Percentiles rank a stretch among this genome's conserved stretches.
phyloP scores from a whole-genome alignment of 1,284 basidiomycete genomes.

The Ceratobasidium sp. region DNA sequence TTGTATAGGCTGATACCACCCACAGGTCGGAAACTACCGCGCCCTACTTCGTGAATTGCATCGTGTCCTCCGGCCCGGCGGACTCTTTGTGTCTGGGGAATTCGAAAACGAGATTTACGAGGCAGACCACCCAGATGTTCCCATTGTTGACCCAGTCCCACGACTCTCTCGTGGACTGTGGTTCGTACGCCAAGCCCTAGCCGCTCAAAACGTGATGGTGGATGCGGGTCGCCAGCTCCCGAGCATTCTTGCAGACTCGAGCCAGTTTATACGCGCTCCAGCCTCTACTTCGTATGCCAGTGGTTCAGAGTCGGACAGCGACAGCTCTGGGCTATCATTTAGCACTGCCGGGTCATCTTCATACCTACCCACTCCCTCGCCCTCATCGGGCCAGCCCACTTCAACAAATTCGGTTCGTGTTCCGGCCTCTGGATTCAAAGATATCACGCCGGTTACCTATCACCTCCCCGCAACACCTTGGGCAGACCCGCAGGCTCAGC shows the following conservation, averaged over 20 bases:
- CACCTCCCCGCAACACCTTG: conserved; percentile 16
- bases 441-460: conserved; percentile 7
- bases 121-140: background rate
- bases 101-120: conserved; percentile 15
- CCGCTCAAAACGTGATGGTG: conserved; percentile 14
- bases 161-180: background rate
- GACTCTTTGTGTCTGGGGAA: conserved; percentile 9
- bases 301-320: conserved; percentile 9
- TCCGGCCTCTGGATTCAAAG: background rate
- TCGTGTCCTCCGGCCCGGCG: conserved; percentile 28
- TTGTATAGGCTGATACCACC: background rate
- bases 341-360: background rate
- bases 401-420: background rate
- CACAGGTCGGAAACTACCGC: conserved; percentile 17
- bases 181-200: conserved; percentile 14
- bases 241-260: conserved; percentile 4
- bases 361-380: background rate
- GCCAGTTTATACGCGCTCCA: background rate
- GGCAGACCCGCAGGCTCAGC: conserved; percentile 5
- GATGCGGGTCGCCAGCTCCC: conserved; percentile 22
- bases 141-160: background rate
- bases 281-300: background rate
- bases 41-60: conserved; percentile 10
- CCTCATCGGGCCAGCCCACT: background rate
- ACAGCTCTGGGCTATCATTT: conserved; percentile 7